Percentiles rank a stretch among this genome's conserved stretches.
Evolutionary conservation across 345 rosid species (phyloP).

Genomic region (Cochlearia excelsa): DNA sequence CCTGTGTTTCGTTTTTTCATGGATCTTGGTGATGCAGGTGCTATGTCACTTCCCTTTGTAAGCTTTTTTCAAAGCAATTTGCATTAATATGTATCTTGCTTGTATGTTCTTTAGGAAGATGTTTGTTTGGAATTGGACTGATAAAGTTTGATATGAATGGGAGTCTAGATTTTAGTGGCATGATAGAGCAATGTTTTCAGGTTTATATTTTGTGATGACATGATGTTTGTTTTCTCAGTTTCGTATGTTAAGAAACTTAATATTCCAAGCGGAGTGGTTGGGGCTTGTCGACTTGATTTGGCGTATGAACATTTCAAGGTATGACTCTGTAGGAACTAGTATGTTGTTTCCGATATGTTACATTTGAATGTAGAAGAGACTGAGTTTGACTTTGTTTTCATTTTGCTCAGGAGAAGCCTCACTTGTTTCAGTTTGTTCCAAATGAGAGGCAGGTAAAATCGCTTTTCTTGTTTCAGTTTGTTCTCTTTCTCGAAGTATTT

Average conservation of each 20-base stretch:
- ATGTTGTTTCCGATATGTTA: not conserved
- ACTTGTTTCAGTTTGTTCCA: conserved; percentile 89
- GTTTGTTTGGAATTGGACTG: not conserved
- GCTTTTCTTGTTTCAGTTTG: conserved; percentile 1
- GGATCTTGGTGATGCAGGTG: conserved; percentile 98
- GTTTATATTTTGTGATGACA: conserved; percentile 18
- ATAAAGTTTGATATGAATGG: not conserved
- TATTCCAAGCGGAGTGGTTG: conserved; percentile 94
- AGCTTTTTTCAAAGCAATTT: conserved; percentile 16
- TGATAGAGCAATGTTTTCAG: conserved; percentile 9
- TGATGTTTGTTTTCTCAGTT: conserved; percentile 45
- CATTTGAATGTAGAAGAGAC: not conserved
- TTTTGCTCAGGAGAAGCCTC: conserved; percentile 73
- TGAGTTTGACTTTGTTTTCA: conserved; percentile 16
- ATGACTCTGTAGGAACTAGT: conserved; percentile 23
- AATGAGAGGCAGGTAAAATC: conserved; percentile 79
- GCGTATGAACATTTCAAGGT: conserved; percentile 99
- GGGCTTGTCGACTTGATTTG: conserved; percentile 94
- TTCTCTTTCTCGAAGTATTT: not conserved
- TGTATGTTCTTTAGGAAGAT: not conserved
- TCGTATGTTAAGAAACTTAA: conserved; percentile 77
- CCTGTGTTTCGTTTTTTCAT: conserved; percentile 89
- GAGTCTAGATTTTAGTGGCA: not conserved
- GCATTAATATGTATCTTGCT: conserved; percentile 1
- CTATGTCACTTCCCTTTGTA: conserved; percentile 20